Conservation (phyloP, 1,139 yeast species). For the Zygoascus hellenicus region DNA sequence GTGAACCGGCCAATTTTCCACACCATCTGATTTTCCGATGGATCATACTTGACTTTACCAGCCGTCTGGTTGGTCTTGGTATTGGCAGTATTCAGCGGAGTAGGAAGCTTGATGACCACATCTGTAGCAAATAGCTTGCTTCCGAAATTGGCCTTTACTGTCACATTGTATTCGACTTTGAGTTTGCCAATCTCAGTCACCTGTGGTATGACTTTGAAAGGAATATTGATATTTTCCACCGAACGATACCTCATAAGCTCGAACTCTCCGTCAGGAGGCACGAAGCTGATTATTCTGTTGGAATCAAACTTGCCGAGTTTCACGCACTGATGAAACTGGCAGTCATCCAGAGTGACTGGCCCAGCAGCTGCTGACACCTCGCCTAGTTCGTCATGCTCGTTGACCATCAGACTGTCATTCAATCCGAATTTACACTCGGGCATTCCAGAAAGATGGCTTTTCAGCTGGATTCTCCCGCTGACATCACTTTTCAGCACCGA, state of each 20-base stretch:
- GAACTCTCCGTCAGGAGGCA: constrained; percentile 91
- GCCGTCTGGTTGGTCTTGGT: constrained; percentile 39
- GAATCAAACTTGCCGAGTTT: constrained; percentile 61
- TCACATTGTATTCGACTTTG: constrained; percentile 51
- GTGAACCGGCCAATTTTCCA: constrained; percentile 70
- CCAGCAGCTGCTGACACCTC: constrained; percentile 39
- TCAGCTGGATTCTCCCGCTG: constrained; percentile 69
- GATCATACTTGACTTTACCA: constrained; percentile 65
- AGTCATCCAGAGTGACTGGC: constrained; percentile 60
- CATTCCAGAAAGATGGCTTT: constrained; percentile 71
- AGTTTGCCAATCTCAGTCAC: constrained; percentile 49
- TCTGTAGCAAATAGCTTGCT: constrained; percentile 59
- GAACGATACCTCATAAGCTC: constrained; percentile 77
- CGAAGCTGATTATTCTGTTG: constrained; percentile 61
- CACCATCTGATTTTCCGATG: constrained; percentile 56
- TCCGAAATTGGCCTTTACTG: constrained; percentile 59
- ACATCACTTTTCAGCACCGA: constrained; percentile 66
- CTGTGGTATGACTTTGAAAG: constrained; percentile 63
- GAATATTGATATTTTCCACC: constrained; percentile 55
- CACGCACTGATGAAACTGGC: constrained; percentile 87
- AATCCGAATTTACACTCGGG: constrained; percentile 68
- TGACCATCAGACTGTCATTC: constrained; percentile 39
- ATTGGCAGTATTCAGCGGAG: constrained; percentile 58
- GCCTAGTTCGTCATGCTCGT: constrained; percentile 20
- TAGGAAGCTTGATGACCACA: constrained; percentile 60